Percentiles rank a stretch among this genome's conserved stretches.
Conservation (phyloP, 179 eudicot genomes). For the Patellifolia procumbens region DNA sequence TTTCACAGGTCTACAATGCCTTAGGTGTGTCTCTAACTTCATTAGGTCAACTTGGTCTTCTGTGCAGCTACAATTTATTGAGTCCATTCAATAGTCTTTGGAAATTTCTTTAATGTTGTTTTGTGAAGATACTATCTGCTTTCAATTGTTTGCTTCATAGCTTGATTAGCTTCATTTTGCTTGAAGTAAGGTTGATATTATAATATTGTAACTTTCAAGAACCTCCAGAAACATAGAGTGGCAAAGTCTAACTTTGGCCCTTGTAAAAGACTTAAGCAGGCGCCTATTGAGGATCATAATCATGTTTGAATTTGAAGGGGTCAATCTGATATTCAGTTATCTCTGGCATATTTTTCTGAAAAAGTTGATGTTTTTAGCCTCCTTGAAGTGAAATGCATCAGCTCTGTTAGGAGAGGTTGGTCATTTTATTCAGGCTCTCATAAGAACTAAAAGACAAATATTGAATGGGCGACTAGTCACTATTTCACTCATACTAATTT, state of each 20-base stretch:
- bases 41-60: background rate
- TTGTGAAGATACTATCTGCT: background rate
- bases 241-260: background rate
- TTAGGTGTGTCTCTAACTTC: background rate
- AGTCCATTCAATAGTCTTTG: background rate
- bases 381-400: background rate
- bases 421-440: background rate
- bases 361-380: too few relatives aligned
- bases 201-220: background rate
- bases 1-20: background rate
- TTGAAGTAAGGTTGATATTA: background rate
- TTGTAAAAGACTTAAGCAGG: background rate
- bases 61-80: background rate
- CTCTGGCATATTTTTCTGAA: background rate
- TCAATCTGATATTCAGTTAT: background rate
- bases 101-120: background rate
- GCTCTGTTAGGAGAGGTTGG: background rate
- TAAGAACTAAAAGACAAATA: background rate
- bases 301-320: background rate
- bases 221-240: background rate
- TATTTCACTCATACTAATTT: background rate
- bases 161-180: too few relatives aligned
- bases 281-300: background rate
- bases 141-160: background rate
- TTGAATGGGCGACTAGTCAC: background rate